A percentile compares a stretch with the other conserved stretches of the same genome.
phyloP scores from a whole-genome alignment of 1,139 yeast species.

The Taphrina wiesneri region DNA sequence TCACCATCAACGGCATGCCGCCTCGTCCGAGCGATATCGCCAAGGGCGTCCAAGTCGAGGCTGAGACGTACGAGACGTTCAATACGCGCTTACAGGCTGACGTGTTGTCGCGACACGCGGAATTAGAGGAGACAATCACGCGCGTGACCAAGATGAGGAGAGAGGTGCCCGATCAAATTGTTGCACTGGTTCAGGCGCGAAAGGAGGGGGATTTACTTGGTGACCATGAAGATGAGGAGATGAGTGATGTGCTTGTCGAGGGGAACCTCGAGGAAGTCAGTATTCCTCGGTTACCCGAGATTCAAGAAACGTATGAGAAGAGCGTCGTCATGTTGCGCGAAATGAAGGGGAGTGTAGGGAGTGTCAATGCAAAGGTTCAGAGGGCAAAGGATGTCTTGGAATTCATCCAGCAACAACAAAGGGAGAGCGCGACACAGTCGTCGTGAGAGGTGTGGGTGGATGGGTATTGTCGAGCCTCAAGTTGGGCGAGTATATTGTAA shows the following conservation, averaged over 20 bases:
- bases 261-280: not conserved
- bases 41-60: conserved; percentile 29
- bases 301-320: conserved; percentile 5
- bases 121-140: conserved; percentile 19
- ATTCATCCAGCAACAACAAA: conserved; percentile 11
- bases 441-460: not conserved
- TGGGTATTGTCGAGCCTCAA: no score
- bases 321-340: conserved; percentile 6
- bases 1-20: conserved; percentile 23
- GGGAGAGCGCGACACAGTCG: not conserved
- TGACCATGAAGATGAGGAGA: not conserved
- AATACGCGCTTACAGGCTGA: conserved; percentile 3
- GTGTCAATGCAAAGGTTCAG: conserved; percentile 19
- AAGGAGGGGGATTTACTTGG: not conserved
- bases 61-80: conserved; percentile 16
- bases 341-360: conserved; percentile 19
- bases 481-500: not conserved
- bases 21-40: conserved; percentile 29
- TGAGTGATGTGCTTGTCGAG: no score
- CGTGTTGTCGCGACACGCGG: conserved; percentile 11
- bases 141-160: conserved; percentile 17
- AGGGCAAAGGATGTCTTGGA: conserved; percentile 16
- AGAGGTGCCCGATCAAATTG: conserved; percentile 11
- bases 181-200: not conserved
- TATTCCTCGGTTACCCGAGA: conserved; percentile 14